Evolutionary conservation across 345 rosid species (phyloP).

Genomic region (Eutrema yunnanense): DNA sequence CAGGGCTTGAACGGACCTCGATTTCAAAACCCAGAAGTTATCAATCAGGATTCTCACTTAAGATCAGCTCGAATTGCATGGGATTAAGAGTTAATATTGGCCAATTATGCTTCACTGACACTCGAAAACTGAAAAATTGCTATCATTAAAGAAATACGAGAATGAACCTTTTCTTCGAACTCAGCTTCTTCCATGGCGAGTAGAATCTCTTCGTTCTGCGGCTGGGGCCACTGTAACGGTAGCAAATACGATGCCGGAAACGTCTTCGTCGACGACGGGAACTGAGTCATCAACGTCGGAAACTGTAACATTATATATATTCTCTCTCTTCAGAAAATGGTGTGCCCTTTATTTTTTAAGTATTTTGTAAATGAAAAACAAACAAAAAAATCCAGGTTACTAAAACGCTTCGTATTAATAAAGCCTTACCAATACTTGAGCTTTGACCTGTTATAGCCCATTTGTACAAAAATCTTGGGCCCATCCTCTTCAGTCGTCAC

Average conservation of each 20-base stretch:
- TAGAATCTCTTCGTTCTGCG: slow-evolving; percentile 68
- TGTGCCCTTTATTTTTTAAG: no score
- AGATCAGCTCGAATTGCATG: not conserved
- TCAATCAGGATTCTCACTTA: not conserved
- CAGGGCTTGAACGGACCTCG: not conserved
- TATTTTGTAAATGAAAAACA: not conserved
- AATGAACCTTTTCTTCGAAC: slow-evolving; percentile 49
- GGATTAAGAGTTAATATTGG: not conserved
- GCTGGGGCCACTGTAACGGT: slow-evolving; percentile 70
- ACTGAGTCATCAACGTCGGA: slow-evolving; percentile 75
- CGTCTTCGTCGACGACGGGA: slow-evolving; percentile 53
- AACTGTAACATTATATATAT: slow-evolving; percentile 61
- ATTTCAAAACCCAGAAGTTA: not conserved
- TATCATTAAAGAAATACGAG: not conserved
- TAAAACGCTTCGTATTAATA: not conserved
- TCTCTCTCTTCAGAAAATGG: not conserved
- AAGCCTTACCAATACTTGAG: no score
- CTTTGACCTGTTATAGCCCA: no score
- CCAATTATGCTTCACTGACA: not conserved
- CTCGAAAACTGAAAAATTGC: not conserved
- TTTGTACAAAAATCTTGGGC: not conserved
- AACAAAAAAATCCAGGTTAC: not conserved
- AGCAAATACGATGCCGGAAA: slow-evolving; percentile 62
- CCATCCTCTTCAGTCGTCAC: not conserved
- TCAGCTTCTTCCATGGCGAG: slow-evolving; percentile 90